Evolutionary conservation across 805 yeast genomes (phyloP).

Genomic region (Zygosaccharomyces siamensis): DNA sequence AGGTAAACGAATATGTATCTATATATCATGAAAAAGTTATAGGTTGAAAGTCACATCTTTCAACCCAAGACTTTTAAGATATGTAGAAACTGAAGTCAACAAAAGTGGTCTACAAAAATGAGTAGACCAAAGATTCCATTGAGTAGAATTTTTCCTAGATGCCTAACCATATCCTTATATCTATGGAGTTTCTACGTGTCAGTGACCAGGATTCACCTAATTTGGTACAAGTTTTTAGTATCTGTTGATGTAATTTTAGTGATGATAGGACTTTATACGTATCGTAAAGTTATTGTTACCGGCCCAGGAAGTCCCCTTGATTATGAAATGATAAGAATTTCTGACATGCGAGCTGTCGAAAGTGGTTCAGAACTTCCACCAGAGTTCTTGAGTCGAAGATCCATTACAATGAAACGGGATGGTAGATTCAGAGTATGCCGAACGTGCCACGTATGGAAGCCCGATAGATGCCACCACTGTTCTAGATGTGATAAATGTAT

Average conservation of each 20-base stretch:
- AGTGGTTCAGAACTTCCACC: conserved; percentile 40
- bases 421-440: conserved; percentile 66
- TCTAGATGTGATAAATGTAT: conserved; percentile 65
- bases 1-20: neutral
- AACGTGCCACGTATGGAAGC: conserved; percentile 72
- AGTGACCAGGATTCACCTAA: conserved; percentile 12
- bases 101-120: neutral
- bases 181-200: conserved; percentile 23
- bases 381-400: conserved; percentile 36
- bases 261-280: conserved; percentile 39
- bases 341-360: conserved; percentile 28
- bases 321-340: conserved; percentile 41
- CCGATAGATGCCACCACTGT: conserved; percentile 86
- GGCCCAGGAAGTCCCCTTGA: conserved; percentile 70
- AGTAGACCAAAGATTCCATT: conserved; percentile 1
- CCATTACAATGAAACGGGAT: conserved; percentile 46
- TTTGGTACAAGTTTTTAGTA: conserved; percentile 12
- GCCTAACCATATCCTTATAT: conserved; percentile 21
- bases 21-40: neutral
- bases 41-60: neutral
- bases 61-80: neutral
- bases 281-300: conserved; percentile 45
- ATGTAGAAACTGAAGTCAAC: neutral
- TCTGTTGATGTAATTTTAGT: conserved; percentile 6
- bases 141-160: conserved; percentile 25